Evolutionary conservation across 2,329 filamentous ascomycete species (phyloP), one percentile per base, ranked within the genome.

Genomic region (Calonectria multiphialidica): DNA sequence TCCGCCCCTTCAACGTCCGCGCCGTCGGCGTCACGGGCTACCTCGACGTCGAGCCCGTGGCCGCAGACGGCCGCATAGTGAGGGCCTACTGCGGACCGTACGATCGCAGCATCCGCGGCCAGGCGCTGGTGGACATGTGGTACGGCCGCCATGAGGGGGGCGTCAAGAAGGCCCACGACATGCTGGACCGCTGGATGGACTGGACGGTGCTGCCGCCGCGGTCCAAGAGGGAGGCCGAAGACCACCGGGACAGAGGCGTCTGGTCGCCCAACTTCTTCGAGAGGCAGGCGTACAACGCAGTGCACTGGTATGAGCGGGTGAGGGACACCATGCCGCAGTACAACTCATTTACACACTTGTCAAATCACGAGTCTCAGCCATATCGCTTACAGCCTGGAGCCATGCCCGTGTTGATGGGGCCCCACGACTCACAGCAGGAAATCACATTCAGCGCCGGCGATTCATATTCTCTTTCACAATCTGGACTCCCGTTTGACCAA

Each of bases 141-240:
- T 88, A 86, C 74, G 86, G 86, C 1, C 83, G 86, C 0, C 81
- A 83, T 28, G 77, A 79, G 33, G 76, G 81, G 9, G 78, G 81
- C 9, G 77, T 87, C 68, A 80, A 77, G 44, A 79, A 82, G 55
- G 80, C 82, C 30, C 82, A 83, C 77, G 80, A 79, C 33, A 78
- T 87, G 76, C 77, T 86, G 35, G 81, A 83, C 57, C 84, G 83
- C n/a, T 88, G 86, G 85, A 78, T 80, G 30, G 75, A 80, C 53
- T 85, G 82, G 77, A 82, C 83, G 4, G 82, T 86, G 10, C 76
- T 88, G 55, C 86, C 86, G 25, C 81, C 82, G 2, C 83, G 80
- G 70, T 59, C 78, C n/a, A 73, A 78, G 8, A 74, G 78, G 3
- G 77, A 77, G 5, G 74, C 77, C 6, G 79, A 80, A 9, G 80